Evolutionary conservation across 2,329 filamentous ascomycete genomes (phyloP).

Genomic region (Botrytis porri): DNA sequence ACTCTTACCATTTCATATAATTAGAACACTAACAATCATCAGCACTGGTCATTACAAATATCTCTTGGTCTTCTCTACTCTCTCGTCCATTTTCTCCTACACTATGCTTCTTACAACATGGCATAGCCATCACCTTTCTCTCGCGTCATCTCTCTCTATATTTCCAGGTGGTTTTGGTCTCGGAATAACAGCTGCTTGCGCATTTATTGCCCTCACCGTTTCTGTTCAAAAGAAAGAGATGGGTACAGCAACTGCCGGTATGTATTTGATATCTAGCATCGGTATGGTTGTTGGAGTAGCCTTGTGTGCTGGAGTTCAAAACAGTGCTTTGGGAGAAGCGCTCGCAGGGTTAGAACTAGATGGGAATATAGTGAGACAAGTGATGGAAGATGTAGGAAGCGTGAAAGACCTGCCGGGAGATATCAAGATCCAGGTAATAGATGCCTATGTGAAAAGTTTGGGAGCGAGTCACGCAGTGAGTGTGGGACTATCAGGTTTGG

Average conservation of each 20-base stretch:
- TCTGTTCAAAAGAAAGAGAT: slow-evolving; percentile 46
- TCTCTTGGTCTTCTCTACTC: slow-evolving; percentile 50
- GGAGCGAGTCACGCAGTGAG: slow-evolving; percentile 29
- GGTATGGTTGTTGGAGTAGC: slow-evolving; percentile 31
- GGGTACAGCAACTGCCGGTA: slow-evolving; percentile 48
- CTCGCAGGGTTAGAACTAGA: slow-evolving; percentile 14
- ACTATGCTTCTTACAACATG: slow-evolving; percentile 53
- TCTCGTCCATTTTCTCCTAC: slow-evolving; percentile 51
- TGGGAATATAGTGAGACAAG: slow-evolving; percentile 23
- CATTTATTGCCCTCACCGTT: slow-evolving; percentile 50
- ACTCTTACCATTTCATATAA: background rate
- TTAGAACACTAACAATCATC: background rate
- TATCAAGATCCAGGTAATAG: slow-evolving; percentile 25
- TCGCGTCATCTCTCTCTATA: slow-evolving; percentile 57
- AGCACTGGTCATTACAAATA: slow-evolving; percentile 57
- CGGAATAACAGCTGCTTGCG: slow-evolving; percentile 45
- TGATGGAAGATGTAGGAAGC: slow-evolving; percentile 27
- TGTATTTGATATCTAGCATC: slow-evolving; percentile 42
- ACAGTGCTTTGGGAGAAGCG: background rate
- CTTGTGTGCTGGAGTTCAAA: slow-evolving; percentile 18
- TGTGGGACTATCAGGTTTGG: slow-evolving; percentile 20
- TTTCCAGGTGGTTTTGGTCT: slow-evolving; percentile 54
- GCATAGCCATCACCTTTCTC: slow-evolving; percentile 54
- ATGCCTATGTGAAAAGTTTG: slow-evolving; percentile 31
- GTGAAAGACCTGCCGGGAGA: slow-evolving; percentile 22